phyloP scores from a whole-genome alignment of 208 protist species.

The Acanthamoeba sp. region DNA sequence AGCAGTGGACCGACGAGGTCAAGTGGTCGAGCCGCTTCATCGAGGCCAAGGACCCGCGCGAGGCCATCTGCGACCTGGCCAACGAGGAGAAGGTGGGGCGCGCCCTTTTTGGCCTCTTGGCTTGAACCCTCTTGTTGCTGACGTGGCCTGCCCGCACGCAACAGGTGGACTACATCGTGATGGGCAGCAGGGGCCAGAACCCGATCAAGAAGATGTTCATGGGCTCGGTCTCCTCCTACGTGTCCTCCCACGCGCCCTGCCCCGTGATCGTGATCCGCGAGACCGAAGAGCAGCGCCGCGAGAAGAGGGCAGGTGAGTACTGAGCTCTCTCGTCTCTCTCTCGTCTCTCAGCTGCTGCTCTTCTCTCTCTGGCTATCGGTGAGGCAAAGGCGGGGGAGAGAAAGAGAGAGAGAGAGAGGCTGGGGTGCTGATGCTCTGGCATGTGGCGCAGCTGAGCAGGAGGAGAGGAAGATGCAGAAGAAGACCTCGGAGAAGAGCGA shows the following conservation, averaged over 20 bases:
- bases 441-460: background rate
- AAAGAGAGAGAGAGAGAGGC: background rate
- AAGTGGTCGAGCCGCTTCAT: background rate
- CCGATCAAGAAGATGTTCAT: background rate
- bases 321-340: background rate
- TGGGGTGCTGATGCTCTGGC: background rate
- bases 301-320: conserved; percentile 10
- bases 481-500: background rate
- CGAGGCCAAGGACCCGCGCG: conserved; percentile 6
- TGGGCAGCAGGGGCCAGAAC: conserved; percentile 21
- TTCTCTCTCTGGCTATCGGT: too few species aligned
- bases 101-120: background rate
- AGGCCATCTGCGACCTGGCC: conserved; percentile 38
- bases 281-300: conserved; percentile 36
- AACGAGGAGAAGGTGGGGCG: background rate
- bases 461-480: background rate
- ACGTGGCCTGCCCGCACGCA: too few species aligned
- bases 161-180: conserved; percentile 45
- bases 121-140: background rate
- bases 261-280: conserved; percentile 39
- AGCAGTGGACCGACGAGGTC: conserved; percentile 36
- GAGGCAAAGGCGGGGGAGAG: too few species aligned
- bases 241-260: conserved; percentile 21
- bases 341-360: background rate
- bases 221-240: conserved; percentile 26